Conservation (phyloP, 2,329 filamentous ascomycete species). For the Leptographium wingfieldii region DNA sequence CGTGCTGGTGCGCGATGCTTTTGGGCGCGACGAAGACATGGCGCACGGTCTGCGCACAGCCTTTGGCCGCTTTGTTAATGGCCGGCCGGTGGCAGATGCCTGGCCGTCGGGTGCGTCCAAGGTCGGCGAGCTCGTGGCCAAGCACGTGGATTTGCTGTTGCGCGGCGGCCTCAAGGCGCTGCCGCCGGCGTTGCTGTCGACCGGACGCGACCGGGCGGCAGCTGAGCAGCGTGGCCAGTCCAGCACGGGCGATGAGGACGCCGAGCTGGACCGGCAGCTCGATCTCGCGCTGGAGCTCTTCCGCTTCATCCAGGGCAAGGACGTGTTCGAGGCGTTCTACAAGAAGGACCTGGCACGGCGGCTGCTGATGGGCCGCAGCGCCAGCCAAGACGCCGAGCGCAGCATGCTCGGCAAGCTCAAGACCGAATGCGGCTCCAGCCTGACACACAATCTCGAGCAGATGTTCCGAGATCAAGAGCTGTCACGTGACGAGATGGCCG, state of each 20-base stretch:
- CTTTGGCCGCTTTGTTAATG: conserved; percentile 88
- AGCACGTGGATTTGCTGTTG: conserved; percentile 83
- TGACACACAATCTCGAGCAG: conserved; percentile 93
- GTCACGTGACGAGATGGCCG: conserved; percentile 81
- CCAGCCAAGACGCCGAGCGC: conserved; percentile 87
- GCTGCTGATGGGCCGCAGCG: conserved; percentile 81
- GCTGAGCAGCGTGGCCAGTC: conserved; percentile 51
- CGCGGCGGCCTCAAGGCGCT: conserved; percentile 78
- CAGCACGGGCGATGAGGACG: conserved; percentile 73
- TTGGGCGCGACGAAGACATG: conserved; percentile 64
- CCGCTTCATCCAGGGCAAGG: conserved; percentile 93
- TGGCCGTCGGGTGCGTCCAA: conserved; percentile 81
- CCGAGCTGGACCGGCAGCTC: conserved; percentile 80
- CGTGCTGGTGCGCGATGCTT: conserved; percentile 61
- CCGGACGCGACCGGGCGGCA: conserved; percentile 42
- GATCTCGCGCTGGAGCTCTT: conserved; percentile 91
- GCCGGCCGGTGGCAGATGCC: conserved; percentile 51
- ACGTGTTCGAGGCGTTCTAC: conserved; percentile 97
- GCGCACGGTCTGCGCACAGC: conserved; percentile 69
- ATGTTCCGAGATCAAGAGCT: conserved; percentile 99
- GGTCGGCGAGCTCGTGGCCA: conserved; percentile 97
- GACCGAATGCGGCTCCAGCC: conserved; percentile 82
- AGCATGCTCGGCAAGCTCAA: conserved; percentile 90
- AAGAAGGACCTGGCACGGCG: conserved; percentile 91
- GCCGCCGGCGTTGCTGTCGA: conserved; percentile 53